Evolutionary conservation across 2,329 filamentous ascomycete species (phyloP).

Genomic region (Capronia americana): DNA sequence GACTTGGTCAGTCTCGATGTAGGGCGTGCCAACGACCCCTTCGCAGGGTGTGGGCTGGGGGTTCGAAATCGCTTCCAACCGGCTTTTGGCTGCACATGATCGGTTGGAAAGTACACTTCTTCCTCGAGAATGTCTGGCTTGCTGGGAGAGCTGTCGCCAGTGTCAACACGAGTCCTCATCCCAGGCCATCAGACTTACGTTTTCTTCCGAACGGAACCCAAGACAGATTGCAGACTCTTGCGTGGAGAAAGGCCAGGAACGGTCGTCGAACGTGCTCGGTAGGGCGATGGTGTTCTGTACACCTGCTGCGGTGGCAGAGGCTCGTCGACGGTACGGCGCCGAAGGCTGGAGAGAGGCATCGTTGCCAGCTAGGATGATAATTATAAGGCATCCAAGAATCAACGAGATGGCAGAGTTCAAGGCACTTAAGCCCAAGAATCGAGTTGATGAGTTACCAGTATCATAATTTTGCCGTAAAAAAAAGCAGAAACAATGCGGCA

Average conservation of each 20-base stretch:
- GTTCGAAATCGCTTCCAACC: slow-evolving; percentile 16
- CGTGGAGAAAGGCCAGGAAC: slow-evolving; percentile 23
- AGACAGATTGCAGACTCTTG: slow-evolving; percentile 29
- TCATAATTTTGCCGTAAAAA: neutral
- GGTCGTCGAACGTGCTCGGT: slow-evolving; percentile 21
- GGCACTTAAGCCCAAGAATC: neutral
- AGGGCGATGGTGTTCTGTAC: slow-evolving; percentile 13
- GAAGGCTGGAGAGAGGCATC: slow-evolving; percentile 32
- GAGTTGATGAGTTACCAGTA: slow-evolving; percentile 2
- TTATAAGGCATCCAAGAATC: slow-evolving; percentile 2
- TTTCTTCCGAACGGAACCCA: slow-evolving; percentile 24
- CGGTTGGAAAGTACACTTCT: slow-evolving; percentile 21
- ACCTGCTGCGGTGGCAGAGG: slow-evolving; percentile 6
- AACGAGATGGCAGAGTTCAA: neutral
- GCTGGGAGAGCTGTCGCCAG: slow-evolving; percentile 14
- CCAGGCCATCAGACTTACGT: neutral
- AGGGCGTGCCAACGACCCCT: slow-evolving; percentile 14
- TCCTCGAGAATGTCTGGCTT: slow-evolving; percentile 20
- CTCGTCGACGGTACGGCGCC: slow-evolving; percentile 21
- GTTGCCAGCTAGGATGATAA: slow-evolving; percentile 8
- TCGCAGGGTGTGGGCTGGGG: slow-evolving; percentile 33
- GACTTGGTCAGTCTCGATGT: slow-evolving; percentile 9
- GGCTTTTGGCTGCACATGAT: slow-evolving; percentile 15
- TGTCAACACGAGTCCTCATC: neutral
- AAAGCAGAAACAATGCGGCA: neutral